Percentiles rank a stretch among this genome's conserved stretches.
Conservation (phyloP, 73 alveolate genomes). For the Paraurostyla sp. region DNA sequence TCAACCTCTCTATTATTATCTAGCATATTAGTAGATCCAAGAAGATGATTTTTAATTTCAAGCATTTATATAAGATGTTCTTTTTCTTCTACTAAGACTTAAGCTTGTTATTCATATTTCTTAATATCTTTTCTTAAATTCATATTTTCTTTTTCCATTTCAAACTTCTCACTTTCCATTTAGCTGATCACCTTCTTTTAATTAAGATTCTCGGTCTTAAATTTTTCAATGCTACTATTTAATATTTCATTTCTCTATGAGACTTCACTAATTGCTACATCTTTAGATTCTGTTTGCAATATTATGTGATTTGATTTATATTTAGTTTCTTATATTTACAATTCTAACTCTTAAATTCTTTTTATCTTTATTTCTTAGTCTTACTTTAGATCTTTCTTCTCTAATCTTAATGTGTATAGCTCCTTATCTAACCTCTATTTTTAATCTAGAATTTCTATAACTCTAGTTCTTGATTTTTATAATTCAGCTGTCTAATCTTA, state of each 20-base stretch:
- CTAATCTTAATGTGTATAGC: neutral
- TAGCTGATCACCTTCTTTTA: neutral
- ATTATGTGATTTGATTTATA: conserved; percentile 18
- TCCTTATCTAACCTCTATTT: conserved; percentile 5
- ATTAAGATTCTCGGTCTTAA: conserved; percentile 25
- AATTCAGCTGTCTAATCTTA: neutral
- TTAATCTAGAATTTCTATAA: conserved; percentile 26
- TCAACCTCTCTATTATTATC: neutral
- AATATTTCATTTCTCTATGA: conserved; percentile 32
- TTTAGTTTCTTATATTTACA: neutral
- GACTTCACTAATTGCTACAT: conserved; percentile 45
- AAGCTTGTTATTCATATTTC: neutral
- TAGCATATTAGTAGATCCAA: neutral
- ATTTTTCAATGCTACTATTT: conserved; percentile 27
- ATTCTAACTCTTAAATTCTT: conserved; percentile 4
- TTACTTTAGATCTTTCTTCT: conserved; percentile 33
- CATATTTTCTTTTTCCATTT: conserved; percentile 32
- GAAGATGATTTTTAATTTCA: conserved; percentile 53
- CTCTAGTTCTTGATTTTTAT: neutral
- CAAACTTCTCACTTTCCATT: conserved; percentile 49
- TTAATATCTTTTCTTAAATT: neutral
- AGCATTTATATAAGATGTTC: conserved; percentile 48
- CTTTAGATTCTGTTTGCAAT: conserved; percentile 4
- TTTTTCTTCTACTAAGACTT: conserved; percentile 13
- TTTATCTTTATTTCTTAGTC: conserved; percentile 8